Evolutionary conservation across 371 early-diverging fungal species (phyloP).

Genomic region (Apophysomyces trapeziformis): DNA sequence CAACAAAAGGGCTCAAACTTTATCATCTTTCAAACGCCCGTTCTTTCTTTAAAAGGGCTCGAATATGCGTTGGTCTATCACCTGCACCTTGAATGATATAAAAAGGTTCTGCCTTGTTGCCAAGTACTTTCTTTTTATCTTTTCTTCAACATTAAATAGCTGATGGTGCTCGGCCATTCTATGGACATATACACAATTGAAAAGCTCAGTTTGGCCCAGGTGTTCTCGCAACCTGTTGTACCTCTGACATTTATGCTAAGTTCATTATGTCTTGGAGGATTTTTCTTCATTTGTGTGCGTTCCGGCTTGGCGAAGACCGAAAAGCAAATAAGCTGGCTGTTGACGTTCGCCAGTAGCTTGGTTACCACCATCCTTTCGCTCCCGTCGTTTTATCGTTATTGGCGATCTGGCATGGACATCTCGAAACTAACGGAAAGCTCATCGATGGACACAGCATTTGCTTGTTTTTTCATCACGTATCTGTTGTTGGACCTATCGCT

Average conservation of each 20-base stretch:
- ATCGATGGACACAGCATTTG: constrained; percentile 18
- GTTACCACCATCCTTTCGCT: constrained; percentile 39
- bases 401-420: constrained; percentile 41
- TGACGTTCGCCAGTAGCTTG: constrained; percentile 43
- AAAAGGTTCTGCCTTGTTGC: too few relatives aligned
- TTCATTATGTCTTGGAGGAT: constrained; percentile 17
- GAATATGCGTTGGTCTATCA: too few relatives aligned
- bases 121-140: too few relatives aligned
- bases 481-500: constrained; percentile 44
- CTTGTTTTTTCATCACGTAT: constrained; percentile 41
- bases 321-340: constrained; percentile 43
- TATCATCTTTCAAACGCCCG: neutral
- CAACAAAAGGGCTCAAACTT: neutral
- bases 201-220: constrained; percentile 27
- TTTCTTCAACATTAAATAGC: neutral
- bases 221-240: constrained; percentile 28
- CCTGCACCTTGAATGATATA: too few relatives aligned
- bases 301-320: constrained; percentile 31
- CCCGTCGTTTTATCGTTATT: constrained; percentile 32
- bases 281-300: constrained; percentile 31
- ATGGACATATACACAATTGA: neutral
- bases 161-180: constrained; percentile 1
- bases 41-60: constrained; percentile 3
- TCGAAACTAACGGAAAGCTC: constrained; percentile 7
- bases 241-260: constrained; percentile 22